Evolutionary conservation across 1,284 basidiomycete genomes (phyloP), one percentile per base, ranked within the genome.

Genomic region (Rhodotorula mucilaginosa): DNA sequence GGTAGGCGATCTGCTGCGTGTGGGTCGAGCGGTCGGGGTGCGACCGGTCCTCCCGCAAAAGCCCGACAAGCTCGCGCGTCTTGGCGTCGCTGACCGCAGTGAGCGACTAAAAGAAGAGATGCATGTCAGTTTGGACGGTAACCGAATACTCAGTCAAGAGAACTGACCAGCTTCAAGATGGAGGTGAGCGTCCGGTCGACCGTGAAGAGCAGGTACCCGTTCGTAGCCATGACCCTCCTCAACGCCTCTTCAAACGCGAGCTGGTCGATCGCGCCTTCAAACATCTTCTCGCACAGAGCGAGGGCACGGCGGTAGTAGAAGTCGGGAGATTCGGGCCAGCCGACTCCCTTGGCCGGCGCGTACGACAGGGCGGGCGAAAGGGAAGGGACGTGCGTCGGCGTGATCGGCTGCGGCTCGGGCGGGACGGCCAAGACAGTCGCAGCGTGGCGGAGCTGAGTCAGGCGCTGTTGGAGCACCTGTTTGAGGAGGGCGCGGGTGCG

Each of bases 161-260:
- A 26, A 26, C 26, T n/a, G 7, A 77, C 77, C 23, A 69, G 68
- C 61, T 76, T 76, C 52, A 78, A 64, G 12, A 77, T 69, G 44
- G 69, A 67, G 15, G 69, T 79, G 74, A 78, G 70, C 62, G 77
- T 80, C 77, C 82, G 83, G 78, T 83, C 82, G 48, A 83, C 61
- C 6, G 82, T 82, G 57, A 82, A 82, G 58, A 83, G 77, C 26
- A 82, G 77, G 77, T 88, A 83, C 77, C 93, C 94, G 85, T 93
- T 91, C 75, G 89, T 95, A 48, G 93, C 92, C 84, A 96, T 98
- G 86, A 99, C 95, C 87, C 92, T 93, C 71, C 97, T 85, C 86
- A 97, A 88, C 78, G 93, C 91, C 80, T 99, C 96, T 81, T 99
- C 97, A 79, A 93, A 98, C 26, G 89, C 88, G 46, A 86, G 84